Conservation (phyloP, 495 filamentous ascomycete species). For the Cercophora samala region DNA sequence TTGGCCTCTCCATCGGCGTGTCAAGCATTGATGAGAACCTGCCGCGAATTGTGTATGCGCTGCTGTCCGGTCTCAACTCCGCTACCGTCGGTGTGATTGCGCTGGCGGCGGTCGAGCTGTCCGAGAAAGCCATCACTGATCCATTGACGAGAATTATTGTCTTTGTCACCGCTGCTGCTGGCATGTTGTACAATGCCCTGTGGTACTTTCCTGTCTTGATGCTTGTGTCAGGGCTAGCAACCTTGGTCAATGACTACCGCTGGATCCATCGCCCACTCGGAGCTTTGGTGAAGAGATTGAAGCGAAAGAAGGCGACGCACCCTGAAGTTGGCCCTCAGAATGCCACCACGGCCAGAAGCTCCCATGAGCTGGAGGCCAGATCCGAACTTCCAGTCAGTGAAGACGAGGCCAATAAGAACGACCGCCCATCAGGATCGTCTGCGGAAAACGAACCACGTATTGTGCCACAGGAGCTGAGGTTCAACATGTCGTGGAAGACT, state of each 20-base stretch:
- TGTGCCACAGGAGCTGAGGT: constrained; percentile 39
- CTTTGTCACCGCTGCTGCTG: constrained; percentile 64
- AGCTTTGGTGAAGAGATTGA: neutral
- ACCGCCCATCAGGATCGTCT: constrained; percentile 10
- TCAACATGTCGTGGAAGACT: constrained; percentile 44
- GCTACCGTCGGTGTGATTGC: constrained; percentile 78
- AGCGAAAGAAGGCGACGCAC: constrained; percentile 8
- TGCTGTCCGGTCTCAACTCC: constrained; percentile 75
- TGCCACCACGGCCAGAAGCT: neutral
- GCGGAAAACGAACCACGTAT: constrained; percentile 37
- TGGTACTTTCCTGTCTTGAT: constrained; percentile 84
- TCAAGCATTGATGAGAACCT: constrained; percentile 57
- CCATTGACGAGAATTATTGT: constrained; percentile 65
- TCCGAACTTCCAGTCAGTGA: constrained; percentile 22
- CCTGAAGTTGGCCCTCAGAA: constrained; percentile 2
- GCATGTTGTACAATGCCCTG: constrained; percentile 70
- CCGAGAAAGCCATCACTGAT: constrained; percentile 73
- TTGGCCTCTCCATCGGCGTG: constrained; percentile 65
- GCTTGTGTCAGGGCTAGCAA: constrained; percentile 52
- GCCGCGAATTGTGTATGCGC: constrained; percentile 65
- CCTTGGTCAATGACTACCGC: constrained; percentile 60
- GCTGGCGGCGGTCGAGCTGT: constrained; percentile 70
- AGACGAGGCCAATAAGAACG: constrained; percentile 1
- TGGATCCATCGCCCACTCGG: constrained; percentile 40
- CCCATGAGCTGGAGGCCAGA: neutral